Base-by-base conservation (phyloP, 768 basidiomycete genomes). In the Pluteus cervinus region DNA sequence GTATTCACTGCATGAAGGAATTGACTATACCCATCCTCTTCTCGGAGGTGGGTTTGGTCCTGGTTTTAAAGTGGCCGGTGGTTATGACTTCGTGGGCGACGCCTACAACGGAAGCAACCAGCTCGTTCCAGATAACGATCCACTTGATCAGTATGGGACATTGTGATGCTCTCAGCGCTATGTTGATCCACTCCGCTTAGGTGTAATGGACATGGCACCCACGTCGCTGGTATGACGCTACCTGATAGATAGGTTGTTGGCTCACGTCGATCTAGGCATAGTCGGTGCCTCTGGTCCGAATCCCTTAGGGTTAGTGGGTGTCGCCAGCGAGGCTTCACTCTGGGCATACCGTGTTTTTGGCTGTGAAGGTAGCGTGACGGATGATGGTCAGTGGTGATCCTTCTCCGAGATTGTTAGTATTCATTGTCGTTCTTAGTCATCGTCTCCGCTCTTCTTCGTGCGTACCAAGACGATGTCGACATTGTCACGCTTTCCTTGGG, bases 1-100 rank as follows among this genome's bases (percentile, higher is more conserved):
- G 26, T 28, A 14, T 9, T 28, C 26, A 28, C 14, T 28, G 9
- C 26, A 9, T 28, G 26, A 9, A 28, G 26, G 26, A 14, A 26
- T 34, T 35, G 33, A 26, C 16, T 12, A 73, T 40, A 76, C 68
- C 1, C 70, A 78, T 46, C 75, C 75, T 7, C 47, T 48, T 11
- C 71, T 80, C 24, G 76, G 76, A 25, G 74, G 66, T 5, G 73
- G 58, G 1, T 63, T 77, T 42, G 76, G 75, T 9, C 65, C 71
- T 7, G 75, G 73, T n/a, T 55, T 67, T 47, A 77, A 69, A 45
- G 55, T 69, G 35, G 60, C 69, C 31, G 73, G 74, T 3, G 75
- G 76, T 4, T 73, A 58, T 42, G 77, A 79, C 47, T 65, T 79
- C 33, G 77, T 79, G 9, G 76, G 77, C 7, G 74, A 78, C 47